Base-by-base conservation (phyloP, 805 yeast genomes). In the Priceomyces melissophilus region DNA sequence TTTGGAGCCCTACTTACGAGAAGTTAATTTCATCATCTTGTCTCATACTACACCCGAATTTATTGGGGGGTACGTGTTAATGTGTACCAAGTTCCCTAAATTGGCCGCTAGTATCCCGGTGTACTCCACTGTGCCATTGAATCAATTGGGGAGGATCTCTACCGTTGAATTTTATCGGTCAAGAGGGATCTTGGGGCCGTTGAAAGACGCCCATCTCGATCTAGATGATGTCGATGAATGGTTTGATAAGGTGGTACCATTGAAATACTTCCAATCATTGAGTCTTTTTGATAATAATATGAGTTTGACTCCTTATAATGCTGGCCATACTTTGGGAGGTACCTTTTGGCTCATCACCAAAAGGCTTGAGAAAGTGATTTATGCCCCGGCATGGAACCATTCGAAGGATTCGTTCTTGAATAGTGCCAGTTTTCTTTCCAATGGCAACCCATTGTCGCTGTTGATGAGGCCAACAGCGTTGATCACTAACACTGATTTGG, bases 291-390 rank as follows among this genome's bases (percentile, higher is more conserved):
- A 83, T 6, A 81, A 78, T 43, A 87, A 82, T 26, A 59, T 82
- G 29, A 69, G 78, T 3, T 66, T 91, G 15, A 82, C 95, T 0
- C 95, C 97, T 0, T 81, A 82, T 50, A 89, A 86, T 58, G 82
- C 97, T 0, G 99, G 99, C 3, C 96, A 87, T 56, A 74, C 95
- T 0, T 71, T 93, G 23, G 99, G 99, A 46, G 98, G 99, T 10
- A 80, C 95, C 0, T 79, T 90, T 35, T 90, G 97, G 97, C 67
- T 82, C 29, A 60, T 91, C 9, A 74, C 76, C 34, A 81, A 82
- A 41, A 81, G 84, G 45, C 76, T 82, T 12, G 97, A 91, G 49
- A 83, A 83, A 47, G 67, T 90, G n/a, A 69, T 91, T 2, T 87
- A 88, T 60, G 95, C 96, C 0, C 89, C 93, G 2, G 80, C 85